Percentiles rank a stretch among this genome's conserved stretches.
Conservation (phyloP, 176 grass and related monocot genomes). For the Hordeum marinum region DNA sequence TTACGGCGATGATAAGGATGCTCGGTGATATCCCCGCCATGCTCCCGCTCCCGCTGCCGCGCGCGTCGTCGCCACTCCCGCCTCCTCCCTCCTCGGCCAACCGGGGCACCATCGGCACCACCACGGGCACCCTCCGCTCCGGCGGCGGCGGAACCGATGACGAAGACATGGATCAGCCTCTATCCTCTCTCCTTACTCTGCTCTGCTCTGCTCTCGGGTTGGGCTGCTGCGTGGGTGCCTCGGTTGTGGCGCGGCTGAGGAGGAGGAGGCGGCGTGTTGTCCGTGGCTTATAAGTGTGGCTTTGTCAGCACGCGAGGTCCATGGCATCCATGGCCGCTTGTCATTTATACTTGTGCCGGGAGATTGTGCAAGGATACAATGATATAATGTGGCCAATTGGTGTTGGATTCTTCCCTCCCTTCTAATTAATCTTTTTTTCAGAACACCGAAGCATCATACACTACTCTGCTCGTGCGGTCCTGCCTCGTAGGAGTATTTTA, state of each 20-base stretch:
- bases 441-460: background rate
- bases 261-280: background rate
- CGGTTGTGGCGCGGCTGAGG: background rate
- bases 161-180: conserved; percentile 20
- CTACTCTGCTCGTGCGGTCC: background rate
- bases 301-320: conserved; percentile 31
- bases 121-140: conserved; percentile 30
- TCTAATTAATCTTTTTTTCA: background rate
- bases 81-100: conserved; percentile 18
- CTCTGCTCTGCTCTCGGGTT: background rate
- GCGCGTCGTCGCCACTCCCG: background rate
- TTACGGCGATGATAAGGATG: conserved; percentile 58
- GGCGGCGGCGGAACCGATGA: background rate
- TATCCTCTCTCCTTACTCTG: background rate
- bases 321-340: conserved; percentile 12
- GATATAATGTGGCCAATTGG: background rate
- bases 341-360: conserved; percentile 39
- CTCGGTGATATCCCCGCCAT: conserved; percentile 54
- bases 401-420: background rate
- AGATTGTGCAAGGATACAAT: conserved; percentile 17
- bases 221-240: background rate
- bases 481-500: too few species aligned
- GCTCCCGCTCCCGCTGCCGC: conserved; percentile 12
- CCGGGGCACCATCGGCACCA: conserved; percentile 20
- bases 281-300: conserved; percentile 38